phyloP scores from a whole-genome alignment of 1,284 basidiomycete genomes.

The Fomitopsis schrenkii region DNA sequence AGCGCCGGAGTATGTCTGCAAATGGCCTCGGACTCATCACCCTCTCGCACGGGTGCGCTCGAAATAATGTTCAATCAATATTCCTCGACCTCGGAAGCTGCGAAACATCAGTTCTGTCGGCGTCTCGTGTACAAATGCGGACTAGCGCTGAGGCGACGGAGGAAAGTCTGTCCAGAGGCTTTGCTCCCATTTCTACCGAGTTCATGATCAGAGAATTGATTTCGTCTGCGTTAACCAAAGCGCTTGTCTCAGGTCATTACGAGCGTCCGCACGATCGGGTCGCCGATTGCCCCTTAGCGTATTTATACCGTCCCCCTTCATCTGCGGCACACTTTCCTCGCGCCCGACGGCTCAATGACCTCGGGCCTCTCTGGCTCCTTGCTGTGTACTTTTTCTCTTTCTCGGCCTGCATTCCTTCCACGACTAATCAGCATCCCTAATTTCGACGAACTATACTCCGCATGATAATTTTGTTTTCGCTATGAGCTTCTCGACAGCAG shows the following conservation, averaged over 20 bases:
- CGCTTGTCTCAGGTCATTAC: constrained; percentile 19
- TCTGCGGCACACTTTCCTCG: constrained; percentile 20
- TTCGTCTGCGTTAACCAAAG: constrained; percentile 19
- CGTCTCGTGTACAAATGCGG: constrained; percentile 12
- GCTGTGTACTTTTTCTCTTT: constrained; percentile 24
- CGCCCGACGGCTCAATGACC: constrained; percentile 22
- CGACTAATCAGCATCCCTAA: constrained; percentile 24
- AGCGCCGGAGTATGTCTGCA: constrained; percentile 11
- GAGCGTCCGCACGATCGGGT: constrained; percentile 19
- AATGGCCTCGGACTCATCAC: constrained; percentile 15
- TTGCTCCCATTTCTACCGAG: constrained; percentile 6
- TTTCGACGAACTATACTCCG: constrained; percentile 25
- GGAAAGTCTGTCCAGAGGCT: constrained; percentile 12
- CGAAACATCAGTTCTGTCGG: not conserved
- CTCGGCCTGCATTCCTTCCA: constrained; percentile 22
- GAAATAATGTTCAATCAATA: not conserved
- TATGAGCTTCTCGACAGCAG: constrained; percentile 20
- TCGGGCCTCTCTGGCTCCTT: constrained; percentile 24
- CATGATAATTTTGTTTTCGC: constrained; percentile 24
- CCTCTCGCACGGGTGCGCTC: constrained; percentile 16
- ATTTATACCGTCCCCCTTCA: constrained; percentile 10
- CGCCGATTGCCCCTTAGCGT: constrained; percentile 17
- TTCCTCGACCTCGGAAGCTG: not conserved
- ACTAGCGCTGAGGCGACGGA: constrained; percentile 19
- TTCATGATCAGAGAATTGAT: constrained; percentile 22